These are phyloP conservation scores for Populus simonii DNA, from an alignment of 345 rosid genomes.

Conservation along the genomic window DNA sequence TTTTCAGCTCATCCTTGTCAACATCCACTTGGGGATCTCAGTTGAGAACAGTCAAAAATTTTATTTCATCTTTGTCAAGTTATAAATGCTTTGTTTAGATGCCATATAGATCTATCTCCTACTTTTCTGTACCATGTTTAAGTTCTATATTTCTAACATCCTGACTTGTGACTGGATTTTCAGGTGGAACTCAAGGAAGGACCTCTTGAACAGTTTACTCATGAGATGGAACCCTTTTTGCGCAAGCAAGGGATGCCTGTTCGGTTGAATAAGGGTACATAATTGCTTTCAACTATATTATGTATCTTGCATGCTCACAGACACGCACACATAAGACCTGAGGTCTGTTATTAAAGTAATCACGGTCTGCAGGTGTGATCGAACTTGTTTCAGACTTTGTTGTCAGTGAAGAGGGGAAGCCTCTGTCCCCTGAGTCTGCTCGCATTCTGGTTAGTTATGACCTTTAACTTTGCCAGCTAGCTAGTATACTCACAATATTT, in stretches of 20 bases:
- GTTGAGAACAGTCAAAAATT: background rate
- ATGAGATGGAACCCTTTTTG: conserved; percentile 96
- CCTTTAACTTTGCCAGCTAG: background rate
- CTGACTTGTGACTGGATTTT: conserved; percentile 2
- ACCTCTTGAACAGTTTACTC: conserved; percentile 82
- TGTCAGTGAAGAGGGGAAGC: conserved; percentile 91
- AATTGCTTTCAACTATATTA: conserved; percentile 2
- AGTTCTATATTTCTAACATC: background rate
- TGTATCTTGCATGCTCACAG: background rate
- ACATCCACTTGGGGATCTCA: background rate
- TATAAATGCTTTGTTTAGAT: background rate
- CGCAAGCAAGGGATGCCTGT: conserved; percentile 98
- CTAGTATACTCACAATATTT: background rate
- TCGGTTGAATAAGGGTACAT: conserved; percentile 77
- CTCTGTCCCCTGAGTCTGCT: conserved; percentile 83
- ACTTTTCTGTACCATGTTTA: background rate
- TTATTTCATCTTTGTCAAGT: background rate
- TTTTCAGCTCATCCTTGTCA: background rate
- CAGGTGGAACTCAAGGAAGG: conserved; percentile 89
- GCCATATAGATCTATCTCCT: background rate
- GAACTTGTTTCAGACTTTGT: conserved; percentile 84
- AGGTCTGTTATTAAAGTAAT: background rate
- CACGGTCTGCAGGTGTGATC: conserved; percentile 58
- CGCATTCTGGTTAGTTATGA: conserved; percentile 66
- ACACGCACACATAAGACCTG: background rate